Base-by-base conservation (phyloP, 129 eudicot species). In the Sambucus nigra region DNA sequence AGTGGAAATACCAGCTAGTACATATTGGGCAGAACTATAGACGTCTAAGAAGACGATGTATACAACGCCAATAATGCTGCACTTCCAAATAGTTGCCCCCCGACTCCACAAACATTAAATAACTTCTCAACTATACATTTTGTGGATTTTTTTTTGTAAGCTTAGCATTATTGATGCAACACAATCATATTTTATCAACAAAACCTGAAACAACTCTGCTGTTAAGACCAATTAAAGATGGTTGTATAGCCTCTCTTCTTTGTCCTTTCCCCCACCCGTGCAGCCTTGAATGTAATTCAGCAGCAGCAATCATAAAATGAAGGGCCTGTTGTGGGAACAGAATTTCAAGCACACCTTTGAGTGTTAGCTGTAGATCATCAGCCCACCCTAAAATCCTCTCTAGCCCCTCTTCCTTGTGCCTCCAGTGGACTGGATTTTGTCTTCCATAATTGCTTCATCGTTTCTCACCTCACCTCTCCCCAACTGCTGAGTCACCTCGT, bases 261-360 rank as follows among this genome's bases (percentile, higher is more conserved):
- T 59, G 50, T 51, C 49, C 67, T 40, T n/a, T 68, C 0, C 87
- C 87, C 82, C 87, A 80, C 13, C 75, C 79, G 41, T 80, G 87
- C n/a, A 75, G 25, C 79, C 74, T 75, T 20, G 71, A 28, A 53
- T 71, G 87, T 39, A 80, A 41, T 41, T 71, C 79, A n/a, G 82
- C 82, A 27, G 87, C 79, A 51, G 82, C 76, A 47, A 80, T 69
- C 73, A 80, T 50, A 76, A 75, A 80, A 60, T 75, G 76, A 46
- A 75, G 68, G 27, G 69, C 73, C 59, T 80, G 87, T 0, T 28
- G 44, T 16, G 79, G 82, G 2, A 44, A 47, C 55, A 75, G 51
- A 10, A 80, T 71, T 0, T 47, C 40, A 0, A 71, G 23, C 53
- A 75, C 65, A 19, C 55, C 60, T 26, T 61, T 75, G 4, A 75